A percentile compares a stretch with the other conserved stretches of the same genome.
Evolutionary conservation across 805 yeast species (phyloP).

Genomic region (Starmera quercuum): DNA sequence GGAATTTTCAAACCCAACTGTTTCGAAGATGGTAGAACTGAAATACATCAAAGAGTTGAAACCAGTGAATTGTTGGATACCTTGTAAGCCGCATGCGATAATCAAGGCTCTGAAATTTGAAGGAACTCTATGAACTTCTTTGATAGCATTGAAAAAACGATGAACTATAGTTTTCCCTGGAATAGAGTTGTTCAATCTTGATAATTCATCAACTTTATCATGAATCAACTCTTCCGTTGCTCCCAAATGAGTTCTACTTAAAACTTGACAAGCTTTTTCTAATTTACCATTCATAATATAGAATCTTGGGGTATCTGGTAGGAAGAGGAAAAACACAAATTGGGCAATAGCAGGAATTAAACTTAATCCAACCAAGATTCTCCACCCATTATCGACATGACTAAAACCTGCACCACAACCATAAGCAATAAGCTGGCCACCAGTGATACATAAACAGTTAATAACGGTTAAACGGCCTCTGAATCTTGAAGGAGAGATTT

Average conservation of each 20-base stretch:
- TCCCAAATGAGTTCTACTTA: conserved; percentile 52
- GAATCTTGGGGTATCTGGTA: conserved; percentile 95
- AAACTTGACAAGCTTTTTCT: conserved; percentile 60
- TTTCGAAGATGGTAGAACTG: conserved; percentile 84
- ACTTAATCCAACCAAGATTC: conserved; percentile 84
- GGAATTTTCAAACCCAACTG: conserved; percentile 81
- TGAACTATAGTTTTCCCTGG: conserved; percentile 39
- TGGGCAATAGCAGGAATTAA: conserved; percentile 82
- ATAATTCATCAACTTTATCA: conserved; percentile 61
- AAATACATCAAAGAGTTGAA: conserved; percentile 96
- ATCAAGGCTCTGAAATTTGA: conserved; percentile 85
- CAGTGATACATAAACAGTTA: conserved; percentile 84
- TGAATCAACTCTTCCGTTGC: conserved; percentile 60
- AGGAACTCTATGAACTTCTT: conserved; percentile 56
- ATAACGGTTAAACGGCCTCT: conserved; percentile 88
- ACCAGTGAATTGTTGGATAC: conserved; percentile 94
- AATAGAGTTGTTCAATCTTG: conserved; percentile 35
- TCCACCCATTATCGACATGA: conserved; percentile 78
- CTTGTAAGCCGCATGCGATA: conserved; percentile 90
- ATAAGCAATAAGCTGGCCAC: conserved; percentile 92
- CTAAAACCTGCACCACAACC: conserved; percentile 86
- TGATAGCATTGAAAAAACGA: conserved; percentile 53
- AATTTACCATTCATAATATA: conserved; percentile 63
- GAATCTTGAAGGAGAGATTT: conserved; percentile 85
- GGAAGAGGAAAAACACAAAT: conserved; percentile 65